phyloP scores from a whole-genome alignment of 768 basidiomycete species.

The Macrolepiota albuminosa region DNA sequence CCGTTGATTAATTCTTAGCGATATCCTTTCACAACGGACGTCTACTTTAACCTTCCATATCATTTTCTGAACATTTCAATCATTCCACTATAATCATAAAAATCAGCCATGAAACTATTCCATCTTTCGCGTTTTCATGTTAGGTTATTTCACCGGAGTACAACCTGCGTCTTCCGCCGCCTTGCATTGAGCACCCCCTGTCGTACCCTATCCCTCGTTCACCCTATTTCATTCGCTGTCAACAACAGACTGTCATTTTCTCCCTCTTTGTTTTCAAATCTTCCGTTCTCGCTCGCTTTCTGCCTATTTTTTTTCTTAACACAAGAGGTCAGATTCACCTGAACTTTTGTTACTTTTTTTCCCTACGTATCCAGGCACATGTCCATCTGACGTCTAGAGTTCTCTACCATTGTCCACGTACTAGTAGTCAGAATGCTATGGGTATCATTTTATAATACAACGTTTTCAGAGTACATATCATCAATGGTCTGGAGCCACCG shows the following conservation, averaged over 20 bases:
- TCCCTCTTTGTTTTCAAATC: not conserved
- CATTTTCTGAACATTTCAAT: slow-evolving; percentile 5
- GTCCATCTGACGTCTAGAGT: slow-evolving; percentile 17
- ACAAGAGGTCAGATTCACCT: not conserved
- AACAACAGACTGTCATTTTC: not conserved
- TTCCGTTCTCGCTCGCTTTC: not conserved
- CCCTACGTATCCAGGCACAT: slow-evolving; percentile 6
- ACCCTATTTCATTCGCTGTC: slow-evolving; percentile 7
- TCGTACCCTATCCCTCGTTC: slow-evolving; percentile 9
- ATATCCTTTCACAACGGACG: slow-evolving; percentile 1
- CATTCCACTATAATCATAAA: slow-evolving; percentile 10
- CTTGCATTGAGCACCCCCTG: slow-evolving; percentile 3
- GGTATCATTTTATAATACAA: not conserved
- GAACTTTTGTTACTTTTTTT: not conserved
- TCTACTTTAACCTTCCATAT: slow-evolving; percentile 5
- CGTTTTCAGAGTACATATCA: not conserved
- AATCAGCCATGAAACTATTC: slow-evolving; percentile 7
- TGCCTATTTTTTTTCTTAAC: not conserved
- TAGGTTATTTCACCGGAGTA: slow-evolving; percentile 8
- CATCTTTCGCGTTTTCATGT: slow-evolving; percentile 9
- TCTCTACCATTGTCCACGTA: not conserved
- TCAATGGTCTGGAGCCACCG: not conserved
- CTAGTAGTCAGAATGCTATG: not conserved
- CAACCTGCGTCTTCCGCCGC: slow-evolving; percentile 4
- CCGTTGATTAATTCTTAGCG: slow-evolving; percentile 15